These are phyloP conservation scores for Thermochaetoides thermophila DNA, from an alignment of 495 filamentous ascomycete species.

Conservation along the genomic window DNA sequence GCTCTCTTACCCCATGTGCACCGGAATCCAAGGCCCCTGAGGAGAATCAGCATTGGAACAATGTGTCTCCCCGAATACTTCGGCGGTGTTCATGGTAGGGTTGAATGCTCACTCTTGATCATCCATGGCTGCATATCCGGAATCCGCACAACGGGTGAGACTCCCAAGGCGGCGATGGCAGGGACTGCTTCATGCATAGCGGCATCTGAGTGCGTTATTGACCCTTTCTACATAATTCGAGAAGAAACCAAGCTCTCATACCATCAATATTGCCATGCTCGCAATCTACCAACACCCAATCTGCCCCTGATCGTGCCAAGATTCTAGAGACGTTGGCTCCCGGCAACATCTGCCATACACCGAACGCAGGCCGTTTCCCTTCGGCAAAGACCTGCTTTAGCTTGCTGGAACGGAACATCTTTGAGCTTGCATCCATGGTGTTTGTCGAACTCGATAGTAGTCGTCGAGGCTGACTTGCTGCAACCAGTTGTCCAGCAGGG, in stretches of 20 bases:
- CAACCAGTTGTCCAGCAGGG: too few species aligned
- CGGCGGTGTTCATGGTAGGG: too few species aligned
- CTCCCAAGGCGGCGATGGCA: conserved; percentile 49
- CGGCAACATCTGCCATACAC: conserved; percentile 61
- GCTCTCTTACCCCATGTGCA: conserved; percentile 42
- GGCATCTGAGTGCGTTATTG: conserved; percentile 33
- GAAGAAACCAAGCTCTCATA: conserved; percentile 13
- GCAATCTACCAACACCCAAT: conserved; percentile 64
- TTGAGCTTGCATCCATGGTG: conserved; percentile 10
- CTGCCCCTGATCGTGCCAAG: conserved; percentile 50
- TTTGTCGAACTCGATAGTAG: too few species aligned
- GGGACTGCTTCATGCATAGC: conserved; percentile 76
- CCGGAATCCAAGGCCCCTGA: conserved; percentile 54
- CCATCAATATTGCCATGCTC: conserved; percentile 72
- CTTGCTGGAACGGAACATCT: conserved; percentile 50
- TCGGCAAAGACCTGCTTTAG: conserved; percentile 44
- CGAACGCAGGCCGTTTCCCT: conserved; percentile 43
- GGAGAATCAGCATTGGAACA: too few species aligned
- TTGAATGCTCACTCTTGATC: conserved; percentile 48
- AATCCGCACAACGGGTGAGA: conserved; percentile 52
- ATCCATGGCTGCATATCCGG: conserved; percentile 53
- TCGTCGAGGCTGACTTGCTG: background rate
- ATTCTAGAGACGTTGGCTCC: conserved; percentile 55
- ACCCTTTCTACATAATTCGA: background rate
- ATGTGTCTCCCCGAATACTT: too few species aligned